phyloP scores from a whole-genome alignment of 164 flowering plant species.

The Nymphaea thermarum region DNA sequence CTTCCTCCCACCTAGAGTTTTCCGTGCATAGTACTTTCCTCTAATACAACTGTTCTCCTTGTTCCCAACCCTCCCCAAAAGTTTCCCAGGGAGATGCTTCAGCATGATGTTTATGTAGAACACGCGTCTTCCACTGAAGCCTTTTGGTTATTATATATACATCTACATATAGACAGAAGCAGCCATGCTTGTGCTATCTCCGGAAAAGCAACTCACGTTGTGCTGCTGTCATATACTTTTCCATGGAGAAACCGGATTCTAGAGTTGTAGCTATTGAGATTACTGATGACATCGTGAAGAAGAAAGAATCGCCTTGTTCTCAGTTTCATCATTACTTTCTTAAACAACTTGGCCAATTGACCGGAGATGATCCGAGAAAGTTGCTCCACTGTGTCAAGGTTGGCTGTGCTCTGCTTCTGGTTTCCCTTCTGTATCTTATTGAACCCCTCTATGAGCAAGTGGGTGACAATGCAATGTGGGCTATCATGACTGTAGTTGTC shows the following conservation, averaged over 20 bases:
- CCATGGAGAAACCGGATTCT: not conserved
- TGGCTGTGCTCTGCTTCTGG: slow-evolving; percentile 58
- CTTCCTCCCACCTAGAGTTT: not conserved
- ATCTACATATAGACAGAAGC: not conserved
- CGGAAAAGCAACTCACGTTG: not conserved
- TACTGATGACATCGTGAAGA: not conserved
- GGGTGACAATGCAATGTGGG: slow-evolving; percentile 90
- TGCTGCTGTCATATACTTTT: not conserved
- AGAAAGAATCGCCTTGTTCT: not conserved
- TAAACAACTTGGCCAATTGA: not conserved
- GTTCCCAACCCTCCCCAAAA: not conserved
- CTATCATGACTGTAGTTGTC: slow-evolving; percentile 87
- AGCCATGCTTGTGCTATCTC: not conserved
- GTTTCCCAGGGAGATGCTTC: not conserved
- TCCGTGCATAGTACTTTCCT: not conserved
- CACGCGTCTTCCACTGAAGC: not conserved
- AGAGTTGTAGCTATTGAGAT: not conserved
- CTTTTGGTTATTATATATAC: not conserved
- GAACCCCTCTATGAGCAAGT: slow-evolving; percentile 52
- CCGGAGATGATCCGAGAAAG: slow-evolving; percentile 15
- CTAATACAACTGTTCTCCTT: not conserved
- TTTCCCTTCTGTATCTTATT: slow-evolving; percentile 54
- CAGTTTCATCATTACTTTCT: not conserved
- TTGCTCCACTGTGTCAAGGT: slow-evolving; percentile 64
- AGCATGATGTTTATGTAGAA: not conserved